Percentiles rank a stretch among this genome's conserved stretches.
Conservation (phyloP, 2,329 filamentous ascomycete genomes). For the Pezicula rhizophila region DNA sequence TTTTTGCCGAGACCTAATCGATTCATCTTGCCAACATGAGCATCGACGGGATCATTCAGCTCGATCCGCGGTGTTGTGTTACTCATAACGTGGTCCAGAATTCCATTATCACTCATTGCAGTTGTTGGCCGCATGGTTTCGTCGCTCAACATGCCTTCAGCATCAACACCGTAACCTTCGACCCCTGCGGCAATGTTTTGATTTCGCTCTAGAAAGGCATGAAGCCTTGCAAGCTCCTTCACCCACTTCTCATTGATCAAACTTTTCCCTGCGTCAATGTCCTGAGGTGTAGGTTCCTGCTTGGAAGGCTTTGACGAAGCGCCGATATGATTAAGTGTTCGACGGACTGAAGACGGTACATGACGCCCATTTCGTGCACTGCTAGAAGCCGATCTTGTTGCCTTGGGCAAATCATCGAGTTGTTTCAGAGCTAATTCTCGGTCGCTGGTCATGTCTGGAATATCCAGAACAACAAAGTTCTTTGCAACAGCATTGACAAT, state of each 20-base stretch:
- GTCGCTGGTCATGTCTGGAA: constrained; percentile 59
- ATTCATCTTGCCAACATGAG: background rate
- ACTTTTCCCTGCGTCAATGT: constrained; percentile 24
- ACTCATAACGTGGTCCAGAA: constrained; percentile 26
- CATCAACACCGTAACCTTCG: constrained; percentile 8
- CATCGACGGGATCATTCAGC: constrained; percentile 22
- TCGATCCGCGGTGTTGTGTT: constrained; percentile 27
- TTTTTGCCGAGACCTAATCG: no score
- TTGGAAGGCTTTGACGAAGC: constrained; percentile 18
- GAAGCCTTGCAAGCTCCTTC: constrained; percentile 21
- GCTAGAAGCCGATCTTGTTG: constrained; percentile 8
- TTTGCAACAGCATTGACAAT: constrained; percentile 62
- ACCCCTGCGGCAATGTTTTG: constrained; percentile 22
- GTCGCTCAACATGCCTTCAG: constrained; percentile 15
- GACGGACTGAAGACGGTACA: constrained; percentile 22
- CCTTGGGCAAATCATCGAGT: constrained; percentile 29
- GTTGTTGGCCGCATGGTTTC: constrained; percentile 24
- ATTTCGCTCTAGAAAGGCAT: constrained; percentile 26
- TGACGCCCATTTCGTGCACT: constrained; percentile 9
- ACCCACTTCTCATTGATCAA: constrained; percentile 24
- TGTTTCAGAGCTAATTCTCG: constrained; percentile 52
- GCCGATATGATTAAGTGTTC: constrained; percentile 22
- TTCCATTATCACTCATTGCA: constrained; percentile 23
- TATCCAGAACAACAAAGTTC: constrained; percentile 55
- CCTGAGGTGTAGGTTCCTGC: constrained; percentile 23